Base-by-base conservation (phyloP, 2,329 filamentous ascomycete genomes). In the Diaporthe citri region DNA sequence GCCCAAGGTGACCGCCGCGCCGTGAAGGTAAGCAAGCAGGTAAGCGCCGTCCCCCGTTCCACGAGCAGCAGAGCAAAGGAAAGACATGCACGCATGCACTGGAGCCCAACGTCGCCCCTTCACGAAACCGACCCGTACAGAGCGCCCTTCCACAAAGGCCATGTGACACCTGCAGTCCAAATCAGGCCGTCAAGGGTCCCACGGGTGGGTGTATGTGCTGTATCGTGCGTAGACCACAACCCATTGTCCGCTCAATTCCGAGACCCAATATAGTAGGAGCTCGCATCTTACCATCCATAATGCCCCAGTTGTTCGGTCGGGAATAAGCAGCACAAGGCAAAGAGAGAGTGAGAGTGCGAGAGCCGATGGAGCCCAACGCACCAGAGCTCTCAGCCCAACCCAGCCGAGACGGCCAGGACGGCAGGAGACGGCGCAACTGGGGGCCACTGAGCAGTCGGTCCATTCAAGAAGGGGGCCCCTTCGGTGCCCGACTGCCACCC, bases 401-500 rank as follows among this genome's bases (percentile, higher is more conserved):
- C 34, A 69, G 41, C 64, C 64, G n/a, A 55, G 64, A 41, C 34
- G 64, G 64, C n/a, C 17, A 8, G 20, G 48, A 20, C 13, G n/a
- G 20, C n/a, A n/a, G n/a, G n/a, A n/a, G n/a, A n/a, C n/a, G 28
- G 39, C 6, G 10, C 17, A 8, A 36, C n/a, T 20, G 39, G 59
- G 59, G 22, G 39, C 39, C 59, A 28, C 52, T 56, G 52, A 20
- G 52, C 52, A 34, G 52, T 34, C 52, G 31, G 28, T 20, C 39
- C 57, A 15, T 13, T 17, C 6, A 31, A 31, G 22, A 22, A 25
- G 31, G 62, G 28, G 20, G 28, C 12, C 28, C 17, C 28, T 52
- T 69, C 64, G 64, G 31, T 69, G 64, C 64, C 64, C 64, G 64
- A 69, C 34, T 46, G 64, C 46, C 43, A 66, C 43, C 62, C 20